Evolutionary conservation across 2,329 filamentous ascomycete genomes (phyloP), one percentile per base, ranked within the genome.

Genomic region (Sporothrix brasiliensis): DNA sequence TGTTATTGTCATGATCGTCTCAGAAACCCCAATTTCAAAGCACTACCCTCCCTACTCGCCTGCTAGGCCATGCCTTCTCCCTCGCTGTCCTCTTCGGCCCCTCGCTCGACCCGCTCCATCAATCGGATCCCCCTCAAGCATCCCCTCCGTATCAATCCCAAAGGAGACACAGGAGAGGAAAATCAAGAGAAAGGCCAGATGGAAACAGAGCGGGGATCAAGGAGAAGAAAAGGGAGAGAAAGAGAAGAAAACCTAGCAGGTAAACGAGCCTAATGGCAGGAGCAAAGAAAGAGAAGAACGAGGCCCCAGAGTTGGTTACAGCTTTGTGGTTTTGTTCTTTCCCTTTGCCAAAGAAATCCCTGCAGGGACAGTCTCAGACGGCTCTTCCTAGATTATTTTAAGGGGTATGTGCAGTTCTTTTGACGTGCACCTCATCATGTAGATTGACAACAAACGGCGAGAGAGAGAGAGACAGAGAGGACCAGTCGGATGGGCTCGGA

Each of bases 371-470:
- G 77, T 78, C 79, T 81, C 79, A 81, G 78, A 81, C 79, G 79
- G 79, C 79, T 81, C 79, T 81, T 81, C 79, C 79, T 81, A 74
- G 71, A 71, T 76, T 73, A 30, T 58, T 77, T 77, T 70, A 76
- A 78, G 77, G 78, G 78, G 73, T 71, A 44, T 71, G 72, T 70
- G 63, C 63, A 30, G n/a, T 58, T 77, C 76, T 44, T 56, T 30
- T n/a, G 34, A 69, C 21, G 34, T 34, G 77, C 76, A 79, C 78
- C 73, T 80, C 79, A 81, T 80, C 79, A 80, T 80, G 69, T 72
- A 71, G 41, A 63, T 52, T 56, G 19, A 63, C 41, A 11, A 34
- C 34, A 52, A 24, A 66, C 21, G 27, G 47, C 27, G 50, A 34
- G 14, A 39, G 52, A 69, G 58, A 60, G 19, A 68, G 34, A 44